Percentiles rank a stretch among this genome's conserved stretches.
Evolutionary conservation across 2,329 filamentous ascomycete genomes (phyloP).

Genomic region (Sclerotinia subarctica): DNA sequence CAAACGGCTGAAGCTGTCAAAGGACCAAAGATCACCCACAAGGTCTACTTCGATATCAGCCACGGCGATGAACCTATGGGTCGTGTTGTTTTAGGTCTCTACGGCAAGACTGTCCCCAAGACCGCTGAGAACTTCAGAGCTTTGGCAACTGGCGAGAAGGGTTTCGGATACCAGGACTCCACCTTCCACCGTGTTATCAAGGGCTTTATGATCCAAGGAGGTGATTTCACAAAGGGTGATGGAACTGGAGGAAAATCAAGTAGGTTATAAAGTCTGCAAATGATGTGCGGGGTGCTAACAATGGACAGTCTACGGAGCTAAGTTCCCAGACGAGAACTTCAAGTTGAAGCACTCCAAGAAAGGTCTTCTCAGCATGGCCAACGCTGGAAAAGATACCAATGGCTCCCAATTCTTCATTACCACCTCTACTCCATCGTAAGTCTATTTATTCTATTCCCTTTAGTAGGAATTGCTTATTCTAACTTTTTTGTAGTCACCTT

Average conservation of each 20-base stretch:
- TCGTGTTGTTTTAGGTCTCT: slow-evolving; percentile 76
- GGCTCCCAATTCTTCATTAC: slow-evolving; percentile 92
- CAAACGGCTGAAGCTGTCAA: slow-evolving; percentile 71
- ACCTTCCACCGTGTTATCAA: slow-evolving; percentile 90
- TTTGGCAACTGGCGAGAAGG: slow-evolving; percentile 73
- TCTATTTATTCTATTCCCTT: not conserved
- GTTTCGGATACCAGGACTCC: not conserved
- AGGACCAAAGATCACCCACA: slow-evolving; percentile 93
- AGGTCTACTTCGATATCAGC: slow-evolving; percentile 85
- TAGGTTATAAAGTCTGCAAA: slow-evolving; percentile 43
- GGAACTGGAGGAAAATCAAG: slow-evolving; percentile 83
- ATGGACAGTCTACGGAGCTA: slow-evolving; percentile 69
- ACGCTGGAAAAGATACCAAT: slow-evolving; percentile 81
- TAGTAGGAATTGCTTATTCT: slow-evolving; percentile 18
- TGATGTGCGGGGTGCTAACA: slow-evolving; percentile 24
- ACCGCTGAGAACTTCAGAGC: slow-evolving; percentile 72
- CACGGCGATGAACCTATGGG: slow-evolving; percentile 73
- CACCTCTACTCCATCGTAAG: slow-evolving; percentile 71
- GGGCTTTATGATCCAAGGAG: slow-evolving; percentile 88
- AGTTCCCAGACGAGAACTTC: slow-evolving; percentile 90
- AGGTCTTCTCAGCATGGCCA: slow-evolving; percentile 81
- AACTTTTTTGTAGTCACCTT: slow-evolving; percentile 59
- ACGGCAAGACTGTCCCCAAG: slow-evolving; percentile 83
- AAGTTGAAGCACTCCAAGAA: slow-evolving; percentile 89
- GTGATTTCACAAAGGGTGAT: slow-evolving; percentile 81